Base-by-base conservation (phyloP, 2,329 filamentous ascomycete genomes). In the Talaromyces sp. region DNA sequence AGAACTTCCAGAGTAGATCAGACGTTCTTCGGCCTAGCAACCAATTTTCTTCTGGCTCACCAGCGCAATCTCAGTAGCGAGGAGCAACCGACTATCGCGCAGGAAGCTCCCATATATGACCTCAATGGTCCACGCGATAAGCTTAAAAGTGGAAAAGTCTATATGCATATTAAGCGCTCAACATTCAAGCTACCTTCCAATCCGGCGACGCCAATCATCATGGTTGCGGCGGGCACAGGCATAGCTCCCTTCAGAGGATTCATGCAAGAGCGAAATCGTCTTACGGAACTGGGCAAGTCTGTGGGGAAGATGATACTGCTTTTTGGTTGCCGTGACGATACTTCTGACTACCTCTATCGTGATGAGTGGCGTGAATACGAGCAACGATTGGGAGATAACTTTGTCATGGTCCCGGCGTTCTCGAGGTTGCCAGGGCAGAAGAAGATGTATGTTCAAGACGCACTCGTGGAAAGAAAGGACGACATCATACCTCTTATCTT, bases 121-220 rank as follows among this genome's bases (percentile, higher is more conserved):
- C 49, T 64, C 13, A 43, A 43, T n/a, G 45, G 49, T 9, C 64
- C 56, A 9, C 10, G 52, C 11, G 31, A 57, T 41, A 62, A 35
- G 63, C 64, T 61, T 52, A 52, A 41, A 63, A 63, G 49, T 50
- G 65, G n/a, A 58, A 68, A 39, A 27, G 13, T 62, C 7, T 65
- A 31, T 27, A 39, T 39, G 11, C 57, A 56, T 25, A 68, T 69
- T 33, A 52, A 41, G 17, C 35, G 41, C 8, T 35, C 25, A 22
- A 68, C 61, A 3, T 71, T 71, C 47, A 70, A 70, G 56, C 60
- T 70, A 3, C 70, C 70, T 1, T 39, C 66, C 5, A 10, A 10
- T 4, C 22, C 27, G 1, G 15, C 27, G 2, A 37, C 25, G 3
- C 19, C 19, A 3, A 47, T 63, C 6, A 50, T 63, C 19, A 63